A percentile compares a stretch with the other conserved stretches of the same genome.
Conservation (phyloP, 2,329 filamentous ascomycete genomes). For the Drechslerella coelobrocha region DNA sequence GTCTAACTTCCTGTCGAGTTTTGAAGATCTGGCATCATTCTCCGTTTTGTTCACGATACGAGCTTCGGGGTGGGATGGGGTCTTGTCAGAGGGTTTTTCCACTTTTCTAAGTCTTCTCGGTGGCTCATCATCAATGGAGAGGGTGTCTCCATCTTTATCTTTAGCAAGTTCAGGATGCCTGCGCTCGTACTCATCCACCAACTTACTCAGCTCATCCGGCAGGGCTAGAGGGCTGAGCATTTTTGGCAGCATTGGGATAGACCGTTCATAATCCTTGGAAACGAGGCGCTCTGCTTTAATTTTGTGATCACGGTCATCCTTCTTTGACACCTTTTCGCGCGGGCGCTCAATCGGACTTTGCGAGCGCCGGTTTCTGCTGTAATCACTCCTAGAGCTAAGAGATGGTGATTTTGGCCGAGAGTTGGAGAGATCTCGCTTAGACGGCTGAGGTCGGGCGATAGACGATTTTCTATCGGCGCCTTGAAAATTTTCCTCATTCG, state of each 20-base stretch:
- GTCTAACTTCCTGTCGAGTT: constrained; percentile 23
- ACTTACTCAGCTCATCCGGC: constrained; percentile 36
- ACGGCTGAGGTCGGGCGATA: constrained; percentile 2
- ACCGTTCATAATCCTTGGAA: constrained; percentile 12
- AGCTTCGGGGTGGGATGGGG: constrained; percentile 3
- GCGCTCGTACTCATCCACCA: constrained; percentile 43
- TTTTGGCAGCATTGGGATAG: constrained; percentile 16
- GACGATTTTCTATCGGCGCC: constrained; percentile 14
- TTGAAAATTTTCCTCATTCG: constrained; percentile 10
- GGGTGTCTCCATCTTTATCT: constrained; percentile 20
- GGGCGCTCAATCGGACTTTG: constrained; percentile 28
- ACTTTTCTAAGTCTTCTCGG: constrained; percentile 10
- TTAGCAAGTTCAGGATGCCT: constrained; percentile 17
- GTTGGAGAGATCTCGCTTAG: constrained; percentile 20
- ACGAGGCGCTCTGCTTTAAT: constrained; percentile 15
- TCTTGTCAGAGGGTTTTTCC: constrained; percentile 17
- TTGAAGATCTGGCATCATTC: constrained; percentile 16
- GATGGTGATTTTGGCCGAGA: constrained; percentile 30
- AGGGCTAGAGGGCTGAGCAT: constrained; percentile 47
- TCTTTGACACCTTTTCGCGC: constrained; percentile 19
- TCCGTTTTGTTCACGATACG: constrained; percentile 8
- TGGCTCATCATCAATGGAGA: constrained; percentile 34
- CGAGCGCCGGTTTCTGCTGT: constrained; percentile 29
- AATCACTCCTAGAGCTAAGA: constrained; percentile 18
- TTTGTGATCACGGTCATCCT: constrained; percentile 24